A percentile compares a stretch with the other conserved stretches of the same genome.
These are phyloP conservation scores for Chernovozyma aurita DNA, from an alignment of 1,139 yeast species.

Conservation along the genomic window DNA sequence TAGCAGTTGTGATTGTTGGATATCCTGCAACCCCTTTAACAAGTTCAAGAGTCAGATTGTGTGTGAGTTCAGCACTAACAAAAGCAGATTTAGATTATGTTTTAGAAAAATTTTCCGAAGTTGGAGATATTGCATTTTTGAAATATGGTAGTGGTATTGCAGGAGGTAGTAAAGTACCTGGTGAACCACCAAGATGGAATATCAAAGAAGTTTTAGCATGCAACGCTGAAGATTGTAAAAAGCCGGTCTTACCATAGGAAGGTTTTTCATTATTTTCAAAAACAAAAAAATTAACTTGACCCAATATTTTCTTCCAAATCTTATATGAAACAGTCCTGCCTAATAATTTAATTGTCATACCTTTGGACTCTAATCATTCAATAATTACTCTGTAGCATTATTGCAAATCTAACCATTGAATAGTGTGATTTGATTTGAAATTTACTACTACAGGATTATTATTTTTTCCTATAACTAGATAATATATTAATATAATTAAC, in stretches of 20 bases:
- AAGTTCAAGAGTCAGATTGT: conserved; percentile 85
- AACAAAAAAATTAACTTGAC: too few species aligned
- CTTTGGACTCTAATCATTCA: too few species aligned
- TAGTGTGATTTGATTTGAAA: too few species aligned
- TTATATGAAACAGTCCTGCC: too few species aligned
- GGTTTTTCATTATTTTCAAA: too few species aligned
- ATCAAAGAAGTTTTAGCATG: conserved; percentile 71
- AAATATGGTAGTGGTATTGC: conserved; percentile 77
- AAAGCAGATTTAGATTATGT: conserved; percentile 89
- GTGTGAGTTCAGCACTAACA: conserved; percentile 88
- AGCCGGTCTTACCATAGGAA: conserved; percentile 20
- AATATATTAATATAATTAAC: too few species aligned
- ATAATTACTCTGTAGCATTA: too few species aligned
- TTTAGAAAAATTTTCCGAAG: conserved; percentile 64
- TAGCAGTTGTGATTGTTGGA: conserved; percentile 95
- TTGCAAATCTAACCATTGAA: too few species aligned
- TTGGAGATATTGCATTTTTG: conserved; percentile 74
- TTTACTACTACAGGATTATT: too few species aligned
- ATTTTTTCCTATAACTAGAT: too few species aligned
- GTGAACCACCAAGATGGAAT: conserved; percentile 69
- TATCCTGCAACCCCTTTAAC: conserved; percentile 96
- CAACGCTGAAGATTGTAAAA: conserved; percentile 68
- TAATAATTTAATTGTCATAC: too few species aligned
- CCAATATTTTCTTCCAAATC: too few species aligned
- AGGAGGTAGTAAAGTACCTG: conserved; percentile 55